Percentiles rank a stretch among this genome's conserved stretches.
phyloP scores from a whole-genome alignment of 2,329 filamentous ascomycete genomes.

The Pezicula rhizophila region DNA sequence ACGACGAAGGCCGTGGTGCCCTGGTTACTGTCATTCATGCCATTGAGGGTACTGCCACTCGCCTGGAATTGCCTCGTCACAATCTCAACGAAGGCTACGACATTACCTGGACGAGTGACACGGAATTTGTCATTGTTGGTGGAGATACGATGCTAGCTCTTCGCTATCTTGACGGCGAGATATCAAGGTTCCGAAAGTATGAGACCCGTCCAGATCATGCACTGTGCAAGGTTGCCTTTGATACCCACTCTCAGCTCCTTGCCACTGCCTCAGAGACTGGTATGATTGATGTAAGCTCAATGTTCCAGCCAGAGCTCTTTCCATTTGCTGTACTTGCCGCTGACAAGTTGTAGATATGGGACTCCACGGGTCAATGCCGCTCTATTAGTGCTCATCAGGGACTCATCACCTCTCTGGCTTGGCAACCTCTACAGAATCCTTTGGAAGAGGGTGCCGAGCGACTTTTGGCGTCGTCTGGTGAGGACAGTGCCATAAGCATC shows the following conservation, averaged over 20 bases:
- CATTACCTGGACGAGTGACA: conserved; percentile 52
- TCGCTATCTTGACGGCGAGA: conserved; percentile 38
- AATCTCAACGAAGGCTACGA: conserved; percentile 47
- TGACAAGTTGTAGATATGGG: conserved; percentile 30
- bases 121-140: conserved; percentile 53
- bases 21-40: conserved; percentile 47
- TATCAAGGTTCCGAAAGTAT: conserved; percentile 42
- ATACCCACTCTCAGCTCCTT: conserved; percentile 44
- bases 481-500: conserved; percentile 56
- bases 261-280: conserved; percentile 57
- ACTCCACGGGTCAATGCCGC: conserved; percentile 42
- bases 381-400: conserved; percentile 55
- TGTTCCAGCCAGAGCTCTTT: not conserved
- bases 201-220: conserved; percentile 47
- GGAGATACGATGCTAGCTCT: conserved; percentile 48
- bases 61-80: conserved; percentile 43
- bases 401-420: conserved; percentile 50
- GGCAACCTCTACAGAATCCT: conserved; percentile 48
- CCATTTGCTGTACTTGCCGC: conserved; percentile 26
- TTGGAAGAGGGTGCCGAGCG: conserved; percentile 37
- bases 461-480: conserved; percentile 54
- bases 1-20: conserved; percentile 44
- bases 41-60: conserved; percentile 22
- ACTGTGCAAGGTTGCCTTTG: conserved; percentile 51
- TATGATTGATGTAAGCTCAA: conserved; percentile 48